Conservation (phyloP, 306 rosid genomes). For the Sicyos edulis region DNA sequence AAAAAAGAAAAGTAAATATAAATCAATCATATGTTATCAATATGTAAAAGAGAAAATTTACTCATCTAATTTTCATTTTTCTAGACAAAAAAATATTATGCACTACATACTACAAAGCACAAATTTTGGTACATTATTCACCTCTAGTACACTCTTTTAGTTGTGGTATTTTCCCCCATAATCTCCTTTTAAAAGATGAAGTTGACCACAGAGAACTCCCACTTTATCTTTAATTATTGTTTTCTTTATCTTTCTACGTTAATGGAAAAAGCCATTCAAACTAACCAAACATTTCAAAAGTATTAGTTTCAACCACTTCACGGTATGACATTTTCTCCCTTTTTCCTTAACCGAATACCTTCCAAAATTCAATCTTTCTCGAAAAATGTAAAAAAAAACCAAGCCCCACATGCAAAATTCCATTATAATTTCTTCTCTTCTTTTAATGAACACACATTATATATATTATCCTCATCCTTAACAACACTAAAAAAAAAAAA, state of each 20-base stretch:
- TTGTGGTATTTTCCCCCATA: background rate
- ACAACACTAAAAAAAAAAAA: background rate
- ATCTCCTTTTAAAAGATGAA: conserved; percentile 6
- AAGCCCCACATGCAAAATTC: background rate
- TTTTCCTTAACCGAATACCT: background rate
- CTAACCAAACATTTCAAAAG: background rate
- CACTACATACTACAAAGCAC: background rate
- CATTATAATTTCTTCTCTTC: background rate
- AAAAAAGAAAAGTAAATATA: no score
- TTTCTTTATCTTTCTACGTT: background rate
- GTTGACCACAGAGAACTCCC: background rate
- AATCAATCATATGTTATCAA: no score
- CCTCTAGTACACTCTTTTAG: background rate
- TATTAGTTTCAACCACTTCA: background rate
- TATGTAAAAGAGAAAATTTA: no score
- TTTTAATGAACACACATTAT: background rate
- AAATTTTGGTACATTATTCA: background rate
- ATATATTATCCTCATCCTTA: no score
- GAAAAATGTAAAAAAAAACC: background rate
- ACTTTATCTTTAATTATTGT: conserved; percentile 8
- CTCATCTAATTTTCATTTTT: no score
- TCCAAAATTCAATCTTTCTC: conserved; percentile 20
- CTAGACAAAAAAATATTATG: no score
- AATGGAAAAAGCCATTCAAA: conserved; percentile 10
- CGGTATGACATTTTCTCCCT: background rate